Evolutionary conservation across 2,329 filamentous ascomycete species (phyloP).

Genomic region (Apiospora phragmitis): DNA sequence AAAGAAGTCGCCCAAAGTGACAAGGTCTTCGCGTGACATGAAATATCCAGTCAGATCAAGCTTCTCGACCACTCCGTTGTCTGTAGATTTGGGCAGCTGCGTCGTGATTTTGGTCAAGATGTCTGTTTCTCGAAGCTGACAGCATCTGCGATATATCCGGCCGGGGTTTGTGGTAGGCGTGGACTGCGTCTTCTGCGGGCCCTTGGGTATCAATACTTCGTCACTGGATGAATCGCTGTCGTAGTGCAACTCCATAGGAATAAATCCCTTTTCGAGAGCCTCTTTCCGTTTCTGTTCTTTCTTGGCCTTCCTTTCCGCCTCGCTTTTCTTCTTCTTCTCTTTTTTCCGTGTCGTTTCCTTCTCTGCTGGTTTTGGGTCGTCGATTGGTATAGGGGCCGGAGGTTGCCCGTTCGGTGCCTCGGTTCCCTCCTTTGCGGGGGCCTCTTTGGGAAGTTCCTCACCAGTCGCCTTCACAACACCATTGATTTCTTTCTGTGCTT

Average conservation of each 20-base stretch:
- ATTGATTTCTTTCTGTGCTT: slow-evolving; percentile 58
- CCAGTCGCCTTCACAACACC: slow-evolving; percentile 43
- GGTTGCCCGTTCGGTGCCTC: background rate
- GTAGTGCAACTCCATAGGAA: slow-evolving; percentile 79
- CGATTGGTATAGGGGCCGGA: slow-evolving; percentile 27
- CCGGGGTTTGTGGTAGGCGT: slow-evolving; percentile 87
- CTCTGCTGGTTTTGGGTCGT: slow-evolving; percentile 29
- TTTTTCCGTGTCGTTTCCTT: slow-evolving; percentile 70
- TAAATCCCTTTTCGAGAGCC: slow-evolving; percentile 82
- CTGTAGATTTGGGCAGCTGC: slow-evolving; percentile 74
- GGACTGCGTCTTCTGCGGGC: slow-evolving; percentile 55
- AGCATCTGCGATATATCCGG: slow-evolving; percentile 91
- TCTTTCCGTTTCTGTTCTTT: slow-evolving; percentile 85
- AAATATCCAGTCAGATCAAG: slow-evolving; percentile 84
- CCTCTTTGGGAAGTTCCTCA: slow-evolving; percentile 40
- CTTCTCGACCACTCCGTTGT: slow-evolving; percentile 75
- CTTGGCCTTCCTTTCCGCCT: slow-evolving; percentile 87
- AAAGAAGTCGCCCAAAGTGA: slow-evolving; percentile 90
- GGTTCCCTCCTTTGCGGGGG: slow-evolving; percentile 26
- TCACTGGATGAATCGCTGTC: slow-evolving; percentile 62
- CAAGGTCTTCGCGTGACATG: slow-evolving; percentile 78
- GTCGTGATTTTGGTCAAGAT: slow-evolving; percentile 91
- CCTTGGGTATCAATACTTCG: slow-evolving; percentile 26
- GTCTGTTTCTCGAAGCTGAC: slow-evolving; percentile 88
- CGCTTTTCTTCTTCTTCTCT: slow-evolving; percentile 94